Base-by-base conservation (phyloP, 208 protist species). In the Phytomonas francai region DNA sequence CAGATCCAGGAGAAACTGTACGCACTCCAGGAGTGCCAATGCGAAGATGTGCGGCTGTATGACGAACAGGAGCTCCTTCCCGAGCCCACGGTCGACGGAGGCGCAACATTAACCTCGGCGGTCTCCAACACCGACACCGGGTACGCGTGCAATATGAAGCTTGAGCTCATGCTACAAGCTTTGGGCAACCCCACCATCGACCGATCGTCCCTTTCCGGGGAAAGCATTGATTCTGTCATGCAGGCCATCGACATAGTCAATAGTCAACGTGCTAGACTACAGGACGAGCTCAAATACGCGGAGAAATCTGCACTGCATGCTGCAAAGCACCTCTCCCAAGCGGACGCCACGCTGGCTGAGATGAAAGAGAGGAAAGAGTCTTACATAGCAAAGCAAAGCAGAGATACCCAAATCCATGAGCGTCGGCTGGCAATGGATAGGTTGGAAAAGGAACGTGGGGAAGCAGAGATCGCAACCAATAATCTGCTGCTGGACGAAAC, bases 341-440 rank as follows among this genome's bases (percentile, higher is more conserved):
- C 72, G 16, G 71, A 81, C 61, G 34, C 59, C 57, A n/a, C 76
- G 28, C 71, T 89, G 8, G 63, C 67, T 0, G 68, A 65, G 16
- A 79, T 81, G 63, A 85, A 79, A 74, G 85, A 92, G 45, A 84
- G 84, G 67, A 76, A 78, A 51, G 81, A 81, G 32, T 78, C 80
- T 68, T 82, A 81, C 68, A 72, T 74, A 34, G 45, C 68, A n/a
- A 75, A 77, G 33, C 54, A 74, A 25, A 56, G 69, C 5, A 72
- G 81, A 36, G 79, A 91, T 32, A 70, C 73, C 0, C 71, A 78
- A 36, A 82, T 89, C 36, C 84, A 80, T 31, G 72, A 89, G 72
- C 73, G 67, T 19, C 83, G 85, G 9, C n/a, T 81, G 31, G 59
- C 73, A 33, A 72, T 76, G 61, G 76, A 87, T 42, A 67, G 71